Percentiles rank a stretch among this genome's conserved stretches.
Evolutionary conservation across 257 asterid species (phyloP).

Genomic region (Cinchona pubescens): DNA sequence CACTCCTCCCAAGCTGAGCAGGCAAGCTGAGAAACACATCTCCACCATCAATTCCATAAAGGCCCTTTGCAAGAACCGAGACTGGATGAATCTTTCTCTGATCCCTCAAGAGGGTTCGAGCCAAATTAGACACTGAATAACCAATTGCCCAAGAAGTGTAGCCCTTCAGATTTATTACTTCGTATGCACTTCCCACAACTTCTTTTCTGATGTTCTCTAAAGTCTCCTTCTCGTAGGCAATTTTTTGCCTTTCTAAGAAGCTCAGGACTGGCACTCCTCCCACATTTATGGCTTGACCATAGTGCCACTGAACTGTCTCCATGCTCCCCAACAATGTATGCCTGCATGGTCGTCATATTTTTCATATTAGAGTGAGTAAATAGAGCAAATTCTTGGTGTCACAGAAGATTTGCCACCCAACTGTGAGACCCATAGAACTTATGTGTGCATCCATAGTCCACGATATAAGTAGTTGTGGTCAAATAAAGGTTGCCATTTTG

Average conservation of each 20-base stretch:
- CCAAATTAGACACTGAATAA: slow-evolving; percentile 75
- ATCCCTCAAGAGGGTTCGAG: slow-evolving; percentile 67
- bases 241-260: slow-evolving; percentile 62
- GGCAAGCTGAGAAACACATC: slow-evolving; percentile 87
- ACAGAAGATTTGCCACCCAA: too few species aligned
- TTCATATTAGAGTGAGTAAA: too few species aligned
- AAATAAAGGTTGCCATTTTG: background rate
- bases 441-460: too few species aligned
- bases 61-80: slow-evolving; percentile 72
- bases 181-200: slow-evolving; percentile 76
- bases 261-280: slow-evolving; percentile 84
- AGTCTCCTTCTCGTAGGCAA: slow-evolving; percentile 64
- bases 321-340: slow-evolving; percentile 87
- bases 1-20: slow-evolving; percentile 65
- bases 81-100: slow-evolving; percentile 83
- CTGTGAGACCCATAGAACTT: too few species aligned
- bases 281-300: slow-evolving; percentile 87
- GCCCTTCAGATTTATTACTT: slow-evolving; percentile 76
- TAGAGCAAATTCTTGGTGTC: too few species aligned
- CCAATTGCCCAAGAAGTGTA: slow-evolving; percentile 98
- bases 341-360: slow-evolving; percentile 34
- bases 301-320: slow-evolving; percentile 91
- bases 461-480: too few species aligned
- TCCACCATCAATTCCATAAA: slow-evolving; percentile 57
- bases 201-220: slow-evolving; percentile 63